Evolutionary conservation across 441 rosid genomes (phyloP).

Genomic region (Sinapis alba): DNA sequence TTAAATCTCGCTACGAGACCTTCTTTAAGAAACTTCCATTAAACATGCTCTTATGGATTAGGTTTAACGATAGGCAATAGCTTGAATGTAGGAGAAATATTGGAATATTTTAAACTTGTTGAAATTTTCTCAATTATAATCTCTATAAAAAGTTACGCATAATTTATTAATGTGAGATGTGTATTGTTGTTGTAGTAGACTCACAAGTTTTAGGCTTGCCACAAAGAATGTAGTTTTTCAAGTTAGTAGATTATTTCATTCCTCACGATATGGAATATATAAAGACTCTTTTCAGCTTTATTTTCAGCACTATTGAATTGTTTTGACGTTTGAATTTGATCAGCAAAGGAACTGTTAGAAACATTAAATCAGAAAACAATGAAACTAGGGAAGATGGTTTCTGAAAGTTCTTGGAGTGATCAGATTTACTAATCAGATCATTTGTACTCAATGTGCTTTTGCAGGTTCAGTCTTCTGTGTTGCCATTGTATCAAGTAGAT

Average conservation of each 20-base stretch:
- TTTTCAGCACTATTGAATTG: background rate
- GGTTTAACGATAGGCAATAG: background rate
- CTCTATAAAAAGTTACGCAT: background rate
- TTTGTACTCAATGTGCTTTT: background rate
- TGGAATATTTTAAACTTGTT: background rate
- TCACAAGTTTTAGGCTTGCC: background rate
- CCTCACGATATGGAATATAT: too few relatives aligned
- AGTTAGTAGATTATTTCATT: background rate
- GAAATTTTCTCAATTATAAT: background rate
- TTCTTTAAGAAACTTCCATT: too few relatives aligned
- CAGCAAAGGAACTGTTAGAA: background rate
- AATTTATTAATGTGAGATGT: background rate
- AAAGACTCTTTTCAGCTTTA: background rate
- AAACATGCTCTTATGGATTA: too few relatives aligned
- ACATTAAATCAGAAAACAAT: background rate
- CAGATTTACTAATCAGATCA: background rate
- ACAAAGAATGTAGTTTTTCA: background rate
- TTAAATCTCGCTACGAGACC: too few relatives aligned
- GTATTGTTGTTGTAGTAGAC: background rate
- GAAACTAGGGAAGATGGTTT: background rate
- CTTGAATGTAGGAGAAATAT: background rate
- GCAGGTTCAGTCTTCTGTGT: constrained; percentile 28
- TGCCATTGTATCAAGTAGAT: constrained; percentile 35
- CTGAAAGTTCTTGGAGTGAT: background rate
- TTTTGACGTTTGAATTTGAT: background rate